Conservation (phyloP, 1,139 yeast genomes). For the Chernovozyma sophiae-reginae region DNA sequence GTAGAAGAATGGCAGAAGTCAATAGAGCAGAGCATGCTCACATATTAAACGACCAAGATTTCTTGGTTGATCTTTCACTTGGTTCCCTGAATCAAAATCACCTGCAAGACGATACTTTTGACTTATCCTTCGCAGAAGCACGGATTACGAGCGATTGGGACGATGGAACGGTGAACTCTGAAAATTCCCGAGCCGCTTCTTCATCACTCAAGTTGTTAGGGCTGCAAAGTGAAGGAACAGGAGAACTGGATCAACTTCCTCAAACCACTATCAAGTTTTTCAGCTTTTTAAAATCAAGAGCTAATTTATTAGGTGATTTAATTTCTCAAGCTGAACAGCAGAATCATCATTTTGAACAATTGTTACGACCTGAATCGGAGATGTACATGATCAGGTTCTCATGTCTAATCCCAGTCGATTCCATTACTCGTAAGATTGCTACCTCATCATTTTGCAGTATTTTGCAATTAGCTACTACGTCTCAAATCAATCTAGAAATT, state of each 20-base stretch:
- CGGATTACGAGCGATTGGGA: constrained; percentile 3
- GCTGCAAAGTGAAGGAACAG: no score
- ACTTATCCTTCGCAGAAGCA: constrained; percentile 4
- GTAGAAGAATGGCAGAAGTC: constrained; percentile 9
- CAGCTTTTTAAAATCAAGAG: constrained; percentile 1
- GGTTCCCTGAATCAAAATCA: background rate
- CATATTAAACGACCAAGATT: background rate
- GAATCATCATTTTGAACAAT: no score
- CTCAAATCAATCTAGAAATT: background rate
- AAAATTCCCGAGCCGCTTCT: no score
- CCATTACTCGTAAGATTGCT: constrained; percentile 21
- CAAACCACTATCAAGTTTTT: constrained; percentile 1
- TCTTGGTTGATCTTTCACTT: background rate
- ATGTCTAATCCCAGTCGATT: background rate
- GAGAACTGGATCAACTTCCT: no score
- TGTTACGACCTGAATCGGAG: no score
- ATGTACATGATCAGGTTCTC: background rate
- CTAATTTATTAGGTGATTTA: background rate
- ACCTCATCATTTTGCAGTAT: constrained; percentile 38
- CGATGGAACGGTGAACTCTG: background rate
- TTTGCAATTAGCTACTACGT: constrained; percentile 30
- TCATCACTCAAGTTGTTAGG: no score
- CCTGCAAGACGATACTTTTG: constrained; percentile 3
- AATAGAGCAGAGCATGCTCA: background rate
- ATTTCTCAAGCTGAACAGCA: no score